Evolutionary conservation across 2,329 filamentous ascomycete species (phyloP).

Genomic region (Helicocarpus griseus): DNA sequence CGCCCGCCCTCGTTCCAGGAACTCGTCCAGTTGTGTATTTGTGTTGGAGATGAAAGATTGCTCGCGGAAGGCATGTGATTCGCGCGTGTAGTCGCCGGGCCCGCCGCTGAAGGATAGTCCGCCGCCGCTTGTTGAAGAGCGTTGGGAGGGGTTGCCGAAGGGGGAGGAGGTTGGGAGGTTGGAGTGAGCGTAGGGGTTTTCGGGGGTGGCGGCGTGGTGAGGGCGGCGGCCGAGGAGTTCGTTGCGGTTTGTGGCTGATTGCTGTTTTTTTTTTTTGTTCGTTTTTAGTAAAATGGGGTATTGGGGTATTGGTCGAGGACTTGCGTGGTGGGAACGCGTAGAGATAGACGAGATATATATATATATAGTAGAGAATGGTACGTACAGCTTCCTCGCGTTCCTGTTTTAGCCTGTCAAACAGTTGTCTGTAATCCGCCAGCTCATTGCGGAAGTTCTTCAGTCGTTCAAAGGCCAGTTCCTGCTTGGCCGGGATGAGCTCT

Average conservation of each 20-base stretch:
- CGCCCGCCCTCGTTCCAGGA: constrained; percentile 79
- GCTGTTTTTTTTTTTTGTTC: constrained; percentile 22
- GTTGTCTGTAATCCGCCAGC: constrained; percentile 65
- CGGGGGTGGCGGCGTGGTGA: constrained; percentile 68
- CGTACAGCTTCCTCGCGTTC: constrained; percentile 63
- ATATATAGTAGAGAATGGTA: background rate
- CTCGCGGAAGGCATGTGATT: constrained; percentile 77
- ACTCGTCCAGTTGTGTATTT: constrained; percentile 82
- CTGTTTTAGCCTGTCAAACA: constrained; percentile 68
- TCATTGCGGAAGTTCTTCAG: constrained; percentile 78
- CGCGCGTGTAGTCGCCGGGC: constrained; percentile 54
- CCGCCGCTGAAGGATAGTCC: constrained; percentile 38
- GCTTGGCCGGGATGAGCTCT: constrained; percentile 82
- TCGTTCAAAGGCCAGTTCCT: constrained; percentile 79
- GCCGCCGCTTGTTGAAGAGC: constrained; percentile 21
- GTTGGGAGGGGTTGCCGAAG: constrained; percentile 23
- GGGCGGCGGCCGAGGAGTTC: constrained; percentile 81
- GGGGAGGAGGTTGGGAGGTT: constrained; percentile 34
- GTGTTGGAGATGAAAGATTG: constrained; percentile 78
- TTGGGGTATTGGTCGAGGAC: background rate
- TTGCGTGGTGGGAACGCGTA: background rate
- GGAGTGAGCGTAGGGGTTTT: constrained; percentile 79
- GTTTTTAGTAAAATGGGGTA: background rate
- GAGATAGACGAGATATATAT: background rate
- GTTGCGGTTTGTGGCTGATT: constrained; percentile 58